These are phyloP conservation scores for Maudiozyma saulgeensis DNA, from an alignment of 805 yeast species.

Conservation along the genomic window DNA sequence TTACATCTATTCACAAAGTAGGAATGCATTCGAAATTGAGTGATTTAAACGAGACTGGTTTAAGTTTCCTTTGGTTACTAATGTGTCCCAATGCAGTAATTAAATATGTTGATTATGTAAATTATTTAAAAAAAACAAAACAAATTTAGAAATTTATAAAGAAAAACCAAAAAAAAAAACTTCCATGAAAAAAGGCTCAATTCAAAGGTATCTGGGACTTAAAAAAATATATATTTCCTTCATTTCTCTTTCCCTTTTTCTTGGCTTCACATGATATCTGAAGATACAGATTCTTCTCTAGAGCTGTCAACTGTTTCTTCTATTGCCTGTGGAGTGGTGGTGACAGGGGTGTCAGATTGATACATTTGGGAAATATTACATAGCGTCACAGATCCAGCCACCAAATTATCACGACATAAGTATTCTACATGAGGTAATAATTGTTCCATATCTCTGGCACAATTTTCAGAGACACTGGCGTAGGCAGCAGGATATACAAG, in stretches of 20 bases:
- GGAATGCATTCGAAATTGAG: too few relatives aligned
- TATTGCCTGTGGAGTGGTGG: too few relatives aligned
- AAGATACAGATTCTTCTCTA: too few relatives aligned
- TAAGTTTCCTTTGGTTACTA: neutral
- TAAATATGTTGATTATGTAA: neutral
- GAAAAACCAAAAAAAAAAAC: neutral
- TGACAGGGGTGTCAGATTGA: too few relatives aligned
- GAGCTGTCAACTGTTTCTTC: too few relatives aligned
- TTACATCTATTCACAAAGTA: too few relatives aligned
- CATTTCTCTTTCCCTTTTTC: neutral
- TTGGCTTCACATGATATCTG: too few relatives aligned
- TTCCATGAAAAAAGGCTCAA: neutral
- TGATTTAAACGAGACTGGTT: too few relatives aligned
- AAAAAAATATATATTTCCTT: neutral
- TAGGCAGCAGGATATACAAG: constrained; percentile 28
- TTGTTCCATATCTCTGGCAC: constrained; percentile 35
- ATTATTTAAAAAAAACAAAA: neutral
- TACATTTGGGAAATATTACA: constrained; percentile 12
- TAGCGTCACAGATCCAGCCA: constrained; percentile 17
- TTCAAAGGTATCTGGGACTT: neutral
- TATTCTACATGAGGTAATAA: constrained; percentile 30
- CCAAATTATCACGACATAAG: constrained; percentile 17
- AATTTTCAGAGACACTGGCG: constrained; percentile 29
- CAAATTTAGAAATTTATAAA: neutral
- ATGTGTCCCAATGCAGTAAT: neutral